These are phyloP conservation scores for Lentinula guzmanii DNA, from an alignment of 768 basidiomycete species.

Conservation along the genomic window DNA sequence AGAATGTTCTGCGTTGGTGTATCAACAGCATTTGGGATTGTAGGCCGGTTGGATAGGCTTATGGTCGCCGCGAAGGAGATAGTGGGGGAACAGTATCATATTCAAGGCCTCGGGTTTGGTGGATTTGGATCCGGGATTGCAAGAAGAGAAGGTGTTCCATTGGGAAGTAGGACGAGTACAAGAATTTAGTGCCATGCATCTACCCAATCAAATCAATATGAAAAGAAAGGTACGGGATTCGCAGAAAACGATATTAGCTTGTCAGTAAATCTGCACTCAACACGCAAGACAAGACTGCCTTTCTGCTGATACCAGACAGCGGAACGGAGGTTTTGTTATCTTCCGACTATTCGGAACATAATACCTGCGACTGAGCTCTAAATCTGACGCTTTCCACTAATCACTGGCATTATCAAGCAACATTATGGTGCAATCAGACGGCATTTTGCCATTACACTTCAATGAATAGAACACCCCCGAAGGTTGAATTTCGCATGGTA, in stretches of 20 bases:
- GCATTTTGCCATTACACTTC: neutral
- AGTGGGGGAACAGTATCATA: constrained; percentile 83
- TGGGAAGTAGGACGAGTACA: constrained; percentile 24
- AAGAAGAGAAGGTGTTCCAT: constrained; percentile 19
- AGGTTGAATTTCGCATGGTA: neutral
- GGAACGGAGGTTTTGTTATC: too few species aligned
- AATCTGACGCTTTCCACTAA: too few species aligned
- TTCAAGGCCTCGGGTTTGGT: constrained; percentile 52
- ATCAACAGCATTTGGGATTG: constrained; percentile 59
- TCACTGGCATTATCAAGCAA: neutral
- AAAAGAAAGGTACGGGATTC: too few species aligned
- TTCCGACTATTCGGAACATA: too few species aligned
- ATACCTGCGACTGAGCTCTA: too few species aligned
- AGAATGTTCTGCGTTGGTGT: constrained; percentile 73
- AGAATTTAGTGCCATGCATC: neutral
- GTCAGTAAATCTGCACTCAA: too few species aligned
- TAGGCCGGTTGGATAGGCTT: constrained; percentile 69
- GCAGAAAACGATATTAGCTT: too few species aligned
- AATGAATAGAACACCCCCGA: neutral
- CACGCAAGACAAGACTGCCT: too few species aligned
- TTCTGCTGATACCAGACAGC: too few species aligned
- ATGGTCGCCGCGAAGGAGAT: constrained; percentile 83
- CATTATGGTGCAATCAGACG: neutral
- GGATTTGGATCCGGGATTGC: constrained; percentile 12
- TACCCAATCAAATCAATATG: neutral